These are phyloP conservation scores for Gossypium gossypioides DNA, from an alignment of 441 rosid species.

Conservation along the genomic window DNA sequence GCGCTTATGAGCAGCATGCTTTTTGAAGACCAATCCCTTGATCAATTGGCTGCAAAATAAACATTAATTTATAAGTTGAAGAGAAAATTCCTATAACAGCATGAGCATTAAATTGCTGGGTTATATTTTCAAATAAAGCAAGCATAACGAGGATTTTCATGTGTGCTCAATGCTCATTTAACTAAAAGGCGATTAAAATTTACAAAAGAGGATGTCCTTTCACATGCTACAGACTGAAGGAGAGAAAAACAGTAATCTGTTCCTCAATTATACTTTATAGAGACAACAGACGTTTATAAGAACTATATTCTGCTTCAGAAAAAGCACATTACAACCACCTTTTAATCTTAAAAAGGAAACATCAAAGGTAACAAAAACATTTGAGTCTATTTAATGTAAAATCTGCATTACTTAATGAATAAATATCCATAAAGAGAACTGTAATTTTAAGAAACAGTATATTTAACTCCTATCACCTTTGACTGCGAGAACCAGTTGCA, in stretches of 20 bases:
- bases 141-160: not conserved
- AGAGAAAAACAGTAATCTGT: not conserved
- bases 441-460: not conserved
- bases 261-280: not conserved
- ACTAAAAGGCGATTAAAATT: not conserved
- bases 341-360: constrained; percentile 1
- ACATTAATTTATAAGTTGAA: not conserved
- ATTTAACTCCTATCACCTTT: constrained; percentile 44
- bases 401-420: not conserved
- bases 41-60: constrained; percentile 60
- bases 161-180: not conserved
- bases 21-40: constrained; percentile 84
- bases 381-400: constrained; percentile 6
- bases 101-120: not conserved
- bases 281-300: not conserved
- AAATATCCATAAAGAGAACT: not conserved
- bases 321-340: not conserved
- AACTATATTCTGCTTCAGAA: not conserved
- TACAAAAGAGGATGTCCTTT: not conserved
- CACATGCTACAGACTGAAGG: not conserved
- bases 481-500: constrained; percentile 59
- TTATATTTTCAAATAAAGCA: not conserved
- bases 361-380: not conserved
- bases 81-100: not conserved
- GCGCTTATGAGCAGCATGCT: constrained; percentile 94